Conservation (phyloP, 169 alveolate species). For the Miamiensis avidus region DNA sequence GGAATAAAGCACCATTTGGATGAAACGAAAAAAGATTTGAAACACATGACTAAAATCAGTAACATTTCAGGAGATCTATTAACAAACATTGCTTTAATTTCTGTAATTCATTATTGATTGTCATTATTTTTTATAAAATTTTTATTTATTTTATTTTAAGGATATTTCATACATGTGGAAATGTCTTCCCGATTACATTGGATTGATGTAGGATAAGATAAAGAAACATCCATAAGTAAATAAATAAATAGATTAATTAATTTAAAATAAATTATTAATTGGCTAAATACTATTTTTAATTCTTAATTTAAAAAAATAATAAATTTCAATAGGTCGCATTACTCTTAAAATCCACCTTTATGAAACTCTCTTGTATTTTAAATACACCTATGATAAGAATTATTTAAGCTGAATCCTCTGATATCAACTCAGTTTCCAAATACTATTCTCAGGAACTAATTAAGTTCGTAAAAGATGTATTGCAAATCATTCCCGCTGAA, state of each 20-base stretch:
- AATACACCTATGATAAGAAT: slow-evolving; percentile 77
- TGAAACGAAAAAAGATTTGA: slow-evolving; percentile 70
- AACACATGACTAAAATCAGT: slow-evolving; percentile 80
- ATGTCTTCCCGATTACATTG: slow-evolving; percentile 67
- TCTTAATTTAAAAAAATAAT: no score
- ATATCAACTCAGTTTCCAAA: slow-evolving; percentile 74
- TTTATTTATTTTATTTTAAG: not conserved
- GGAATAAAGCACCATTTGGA: slow-evolving; percentile 71
- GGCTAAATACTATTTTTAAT: no score
- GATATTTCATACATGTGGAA: slow-evolving; percentile 83
- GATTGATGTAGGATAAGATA: slow-evolving; percentile 64
- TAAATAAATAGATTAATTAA: no score
- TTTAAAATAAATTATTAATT: no score
- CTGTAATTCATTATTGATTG: slow-evolving; percentile 3
- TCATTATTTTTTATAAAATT: not conserved
- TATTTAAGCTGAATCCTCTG: slow-evolving; percentile 77
- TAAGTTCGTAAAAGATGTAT: slow-evolving; percentile 80
- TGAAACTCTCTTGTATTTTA: slow-evolving; percentile 81
- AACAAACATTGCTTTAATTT: slow-evolving; percentile 69
- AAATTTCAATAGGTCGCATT: slow-evolving; percentile 48
- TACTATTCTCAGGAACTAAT: slow-evolving; percentile 83
- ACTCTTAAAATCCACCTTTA: slow-evolving; percentile 70
- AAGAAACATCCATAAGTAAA: slow-evolving; percentile 61
- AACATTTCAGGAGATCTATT: slow-evolving; percentile 63
- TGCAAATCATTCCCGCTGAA: slow-evolving; percentile 78